Conservation (phyloP, 2,329 filamentous ascomycete genomes). For the Chrysoporthe austroafricana region DNA sequence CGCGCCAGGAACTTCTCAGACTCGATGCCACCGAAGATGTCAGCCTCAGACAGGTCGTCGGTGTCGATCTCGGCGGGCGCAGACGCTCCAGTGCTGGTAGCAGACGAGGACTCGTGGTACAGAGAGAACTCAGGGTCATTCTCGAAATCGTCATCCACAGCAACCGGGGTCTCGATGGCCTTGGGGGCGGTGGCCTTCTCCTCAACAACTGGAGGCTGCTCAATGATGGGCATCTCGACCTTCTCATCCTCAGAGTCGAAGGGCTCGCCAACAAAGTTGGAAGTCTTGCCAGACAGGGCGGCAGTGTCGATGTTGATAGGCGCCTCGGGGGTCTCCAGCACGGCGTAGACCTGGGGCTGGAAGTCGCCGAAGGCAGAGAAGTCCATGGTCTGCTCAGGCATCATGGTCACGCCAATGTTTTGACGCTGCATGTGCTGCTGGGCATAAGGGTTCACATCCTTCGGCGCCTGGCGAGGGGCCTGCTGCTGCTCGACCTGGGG, state of each 20-base stretch:
- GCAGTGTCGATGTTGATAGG: slow-evolving; percentile 58
- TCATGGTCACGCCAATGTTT: slow-evolving; percentile 80
- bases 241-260: slow-evolving; percentile 55
- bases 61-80: slow-evolving; percentile 46
- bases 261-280: slow-evolving; percentile 54
- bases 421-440: slow-evolving; percentile 61
- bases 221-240: slow-evolving; percentile 58
- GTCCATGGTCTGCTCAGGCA: slow-evolving; percentile 78
- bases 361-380: slow-evolving; percentile 71
- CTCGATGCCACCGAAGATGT: slow-evolving; percentile 59
- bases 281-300: slow-evolving; percentile 72
- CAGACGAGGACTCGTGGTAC: slow-evolving; percentile 51
- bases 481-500: slow-evolving; percentile 42
- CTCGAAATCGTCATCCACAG: slow-evolving; percentile 62
- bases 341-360: slow-evolving; percentile 74
- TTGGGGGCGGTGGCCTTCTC: slow-evolving; percentile 36
- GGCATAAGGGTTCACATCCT: slow-evolving; percentile 68
- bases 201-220: slow-evolving; percentile 45
- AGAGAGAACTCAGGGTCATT: slow-evolving; percentile 65
- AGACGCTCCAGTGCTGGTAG: slow-evolving; percentile 32
- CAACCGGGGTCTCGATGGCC: slow-evolving; percentile 34
- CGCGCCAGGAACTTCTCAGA: slow-evolving; percentile 66
- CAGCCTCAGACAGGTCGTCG: slow-evolving; percentile 44
- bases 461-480: slow-evolving; percentile 54
- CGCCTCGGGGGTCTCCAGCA: slow-evolving; percentile 71